Conservation (phyloP, 768 basidiomycete species). For the Flagelloscypha sp. region DNA sequence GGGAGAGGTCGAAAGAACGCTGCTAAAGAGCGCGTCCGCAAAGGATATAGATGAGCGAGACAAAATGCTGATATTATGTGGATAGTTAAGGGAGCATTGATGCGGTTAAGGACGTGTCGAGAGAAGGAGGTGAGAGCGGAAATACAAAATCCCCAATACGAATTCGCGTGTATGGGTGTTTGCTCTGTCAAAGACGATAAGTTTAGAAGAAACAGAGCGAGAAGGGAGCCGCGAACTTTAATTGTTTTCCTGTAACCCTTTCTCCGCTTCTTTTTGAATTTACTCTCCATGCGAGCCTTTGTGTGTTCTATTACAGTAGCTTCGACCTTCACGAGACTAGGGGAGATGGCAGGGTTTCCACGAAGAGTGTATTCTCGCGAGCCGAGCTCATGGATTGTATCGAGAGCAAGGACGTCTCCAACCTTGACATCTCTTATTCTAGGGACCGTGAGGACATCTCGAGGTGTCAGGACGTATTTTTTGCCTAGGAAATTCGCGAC, state of each 20-base stretch:
- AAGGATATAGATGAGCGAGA: no score
- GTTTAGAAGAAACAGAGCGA: no score
- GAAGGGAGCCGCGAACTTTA: no score
- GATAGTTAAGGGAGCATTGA: no score
- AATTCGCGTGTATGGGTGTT: constrained; percentile 92
- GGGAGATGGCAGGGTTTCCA: constrained; percentile 62
- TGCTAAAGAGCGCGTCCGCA: no score
- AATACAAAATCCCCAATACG: constrained; percentile 77
- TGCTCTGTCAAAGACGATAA: no score
- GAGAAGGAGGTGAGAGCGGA: constrained; percentile 13
- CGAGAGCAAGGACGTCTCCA: constrained; percentile 76
- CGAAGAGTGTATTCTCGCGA: constrained; percentile 92
- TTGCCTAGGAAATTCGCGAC: constrained; percentile 80
- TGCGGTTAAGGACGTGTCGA: no score
- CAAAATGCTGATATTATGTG: no score
- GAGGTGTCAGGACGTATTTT: constrained; percentile 83
- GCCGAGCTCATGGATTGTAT: constrained; percentile 88
- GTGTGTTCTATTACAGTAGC: constrained; percentile 98
- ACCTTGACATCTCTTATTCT: constrained; percentile 78
- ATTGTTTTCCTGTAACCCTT: constrained; percentile 97
- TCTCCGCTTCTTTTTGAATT: constrained; percentile 96
- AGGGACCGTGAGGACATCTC: constrained; percentile 90
- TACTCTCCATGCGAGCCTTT: constrained; percentile 84
- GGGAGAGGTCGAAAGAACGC: no score
- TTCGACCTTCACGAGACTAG: constrained; percentile 59